Evolutionary conservation across 208 protist species (phyloP).

Genomic region (Tritrichomonas foetus): DNA sequence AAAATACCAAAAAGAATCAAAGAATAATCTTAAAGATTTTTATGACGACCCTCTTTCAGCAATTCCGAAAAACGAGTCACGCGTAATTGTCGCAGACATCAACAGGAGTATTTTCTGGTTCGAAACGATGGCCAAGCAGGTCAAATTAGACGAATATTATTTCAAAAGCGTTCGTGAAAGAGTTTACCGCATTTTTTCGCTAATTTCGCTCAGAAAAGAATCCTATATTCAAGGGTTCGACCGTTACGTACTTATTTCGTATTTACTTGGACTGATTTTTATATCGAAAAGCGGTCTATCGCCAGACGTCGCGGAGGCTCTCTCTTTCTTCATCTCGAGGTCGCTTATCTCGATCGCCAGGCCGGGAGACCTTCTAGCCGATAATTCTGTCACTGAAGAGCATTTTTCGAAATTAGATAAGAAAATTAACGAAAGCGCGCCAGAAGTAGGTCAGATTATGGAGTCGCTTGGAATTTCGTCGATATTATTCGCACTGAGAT

Average conservation of each 20-base stretch:
- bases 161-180: neutral
- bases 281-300: neutral
- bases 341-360: neutral
- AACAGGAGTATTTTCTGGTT: neutral
- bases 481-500: neutral
- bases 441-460: neutral
- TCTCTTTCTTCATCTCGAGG: neutral
- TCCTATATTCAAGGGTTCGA: constrained; percentile 34
- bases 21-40: neutral
- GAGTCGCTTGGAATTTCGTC: neutral
- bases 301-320: neutral
- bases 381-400: neutral
- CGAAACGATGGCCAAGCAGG: neutral
- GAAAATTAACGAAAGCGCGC: neutral
- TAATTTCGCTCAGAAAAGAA: neutral
- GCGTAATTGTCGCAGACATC: neutral
- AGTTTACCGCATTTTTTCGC: neutral
- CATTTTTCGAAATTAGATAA: neutral
- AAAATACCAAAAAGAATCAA: neutral
- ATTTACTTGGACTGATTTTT: neutral
- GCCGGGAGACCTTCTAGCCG: neutral
- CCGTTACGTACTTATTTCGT: neutral
- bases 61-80: neutral
- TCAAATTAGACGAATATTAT: neutral
- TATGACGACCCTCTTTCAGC: neutral